phyloP scores from a whole-genome alignment of 306 rosid species.

The Fagus sylvatica region DNA sequence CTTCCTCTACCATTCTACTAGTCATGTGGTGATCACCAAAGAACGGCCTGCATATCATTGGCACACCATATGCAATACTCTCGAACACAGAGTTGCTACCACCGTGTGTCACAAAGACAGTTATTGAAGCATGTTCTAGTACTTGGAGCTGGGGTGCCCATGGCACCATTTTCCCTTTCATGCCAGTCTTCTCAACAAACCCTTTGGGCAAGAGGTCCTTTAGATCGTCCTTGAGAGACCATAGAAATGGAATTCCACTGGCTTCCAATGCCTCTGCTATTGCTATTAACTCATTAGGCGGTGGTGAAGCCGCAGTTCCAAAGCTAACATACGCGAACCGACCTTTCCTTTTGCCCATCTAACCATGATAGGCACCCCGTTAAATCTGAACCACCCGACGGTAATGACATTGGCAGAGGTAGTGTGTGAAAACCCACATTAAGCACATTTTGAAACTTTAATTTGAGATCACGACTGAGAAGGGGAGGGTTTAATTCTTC shows the following conservation, averaged over 20 bases:
- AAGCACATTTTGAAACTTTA: slow-evolving; percentile 10
- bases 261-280: slow-evolving; percentile 28
- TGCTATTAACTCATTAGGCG: slow-evolving; percentile 18
- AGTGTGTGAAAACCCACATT: slow-evolving; percentile 18
- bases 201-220: slow-evolving; percentile 29
- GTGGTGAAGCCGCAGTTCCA: slow-evolving; percentile 14
- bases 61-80: slow-evolving; percentile 47
- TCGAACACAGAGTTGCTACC: slow-evolving; percentile 53
- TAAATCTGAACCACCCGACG: slow-evolving; percentile 7
- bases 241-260: slow-evolving; percentile 18
- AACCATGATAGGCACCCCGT: slow-evolving; percentile 32
- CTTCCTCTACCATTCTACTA: slow-evolving; percentile 37
- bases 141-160: slow-evolving; percentile 57
- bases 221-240: slow-evolving; percentile 15
- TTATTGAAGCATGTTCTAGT: slow-evolving; percentile 42
- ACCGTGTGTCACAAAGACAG: slow-evolving; percentile 50
- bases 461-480: slow-evolving; percentile 4
- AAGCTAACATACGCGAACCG: slow-evolving; percentile 24
- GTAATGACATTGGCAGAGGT: neutral
- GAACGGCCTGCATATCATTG: slow-evolving; percentile 50
- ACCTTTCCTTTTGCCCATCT: slow-evolving; percentile 1
- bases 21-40: slow-evolving; percentile 49
- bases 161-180: slow-evolving; percentile 38
- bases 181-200: slow-evolving; percentile 39
- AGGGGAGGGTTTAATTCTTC: slow-evolving; percentile 15